These are phyloP conservation scores for Hericium rajendrae DNA, from an alignment of 768 basidiomycete species.

Conservation along the genomic window DNA sequence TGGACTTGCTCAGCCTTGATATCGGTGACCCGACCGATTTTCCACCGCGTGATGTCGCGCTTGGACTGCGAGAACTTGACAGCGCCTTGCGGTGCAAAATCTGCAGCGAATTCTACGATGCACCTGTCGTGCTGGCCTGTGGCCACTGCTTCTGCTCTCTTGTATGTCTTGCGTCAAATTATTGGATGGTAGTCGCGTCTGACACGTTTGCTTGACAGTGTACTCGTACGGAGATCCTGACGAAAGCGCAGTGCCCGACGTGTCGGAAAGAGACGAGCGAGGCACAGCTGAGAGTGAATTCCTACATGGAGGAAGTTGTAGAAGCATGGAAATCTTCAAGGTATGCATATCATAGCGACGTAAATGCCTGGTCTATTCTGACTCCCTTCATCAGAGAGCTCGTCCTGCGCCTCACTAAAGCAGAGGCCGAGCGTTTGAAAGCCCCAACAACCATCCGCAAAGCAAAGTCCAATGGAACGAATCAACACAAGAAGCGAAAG, in stretches of 20 bases:
- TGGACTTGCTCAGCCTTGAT: slow-evolving; percentile 7
- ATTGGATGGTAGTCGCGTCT: neutral
- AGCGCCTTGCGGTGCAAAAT: slow-evolving; percentile 28
- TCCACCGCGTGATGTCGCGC: slow-evolving; percentile 14
- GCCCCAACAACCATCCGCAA: neutral
- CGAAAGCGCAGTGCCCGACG: slow-evolving; percentile 27
- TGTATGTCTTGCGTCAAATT: slow-evolving; percentile 11
- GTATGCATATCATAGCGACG: slow-evolving; percentile 11
- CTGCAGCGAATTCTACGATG: slow-evolving; percentile 29
- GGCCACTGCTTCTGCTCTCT: slow-evolving; percentile 34
- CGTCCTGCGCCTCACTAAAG: slow-evolving; percentile 4
- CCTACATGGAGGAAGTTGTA: slow-evolving; percentile 28
- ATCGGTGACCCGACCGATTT: slow-evolving; percentile 28
- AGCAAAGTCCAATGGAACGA: neutral
- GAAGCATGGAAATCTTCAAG: slow-evolving; percentile 28
- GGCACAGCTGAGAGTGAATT: slow-evolving; percentile 25
- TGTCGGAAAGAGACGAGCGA: slow-evolving; percentile 25
- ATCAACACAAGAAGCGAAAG: slow-evolving; percentile 12
- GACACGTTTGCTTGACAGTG: slow-evolving; percentile 20
- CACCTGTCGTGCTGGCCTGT: slow-evolving; percentile 29
- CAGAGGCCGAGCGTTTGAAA: neutral
- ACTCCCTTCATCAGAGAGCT: slow-evolving; percentile 2
- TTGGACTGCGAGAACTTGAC: slow-evolving; percentile 25
- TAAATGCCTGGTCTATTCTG: too few species aligned
- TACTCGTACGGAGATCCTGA: slow-evolving; percentile 25